Percentiles rank a stretch among this genome's conserved stretches.
These are phyloP conservation scores for Neurospora sp. DNA, from an alignment of 495 filamentous ascomycete genomes.

Conservation along the genomic window DNA sequence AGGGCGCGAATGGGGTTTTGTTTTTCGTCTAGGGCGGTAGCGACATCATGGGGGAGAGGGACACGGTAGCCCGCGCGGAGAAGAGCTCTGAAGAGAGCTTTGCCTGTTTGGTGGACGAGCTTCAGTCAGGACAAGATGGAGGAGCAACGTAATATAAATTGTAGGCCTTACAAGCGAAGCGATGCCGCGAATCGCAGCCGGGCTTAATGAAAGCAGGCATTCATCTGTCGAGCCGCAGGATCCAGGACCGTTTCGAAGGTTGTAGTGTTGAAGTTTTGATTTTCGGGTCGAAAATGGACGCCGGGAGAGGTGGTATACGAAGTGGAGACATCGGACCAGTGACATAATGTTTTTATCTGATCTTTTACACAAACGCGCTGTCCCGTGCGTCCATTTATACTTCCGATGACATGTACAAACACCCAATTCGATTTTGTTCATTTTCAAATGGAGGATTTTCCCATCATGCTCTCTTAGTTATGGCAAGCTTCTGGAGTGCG, in stretches of 20 bases:
- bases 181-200: constrained; percentile 44
- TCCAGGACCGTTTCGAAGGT: not conserved
- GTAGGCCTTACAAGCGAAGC: constrained; percentile 49
- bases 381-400: not conserved
- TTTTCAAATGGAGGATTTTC: not conserved
- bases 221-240: constrained; percentile 14
- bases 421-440: not conserved
- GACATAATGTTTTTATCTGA: not conserved
- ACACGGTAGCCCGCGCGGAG: constrained; percentile 48
- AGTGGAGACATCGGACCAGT: not conserved
- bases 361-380: not conserved
- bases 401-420: not conserved
- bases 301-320: not conserved
- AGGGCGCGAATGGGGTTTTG: constrained; percentile 28
- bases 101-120: constrained; percentile 34
- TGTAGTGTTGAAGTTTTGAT: not conserved
- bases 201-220: constrained; percentile 35
- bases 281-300: not conserved
- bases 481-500: not conserved
- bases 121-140: not conserved
- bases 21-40: constrained; percentile 23
- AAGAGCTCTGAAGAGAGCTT: constrained; percentile 65
- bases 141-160: too few relatives aligned
- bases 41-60: constrained; percentile 33
- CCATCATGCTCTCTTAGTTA: not conserved